Evolutionary conservation across 345 rosid species (phyloP), one percentile per base, ranked within the genome.

Genomic region (Schrenkiella parvula): DNA sequence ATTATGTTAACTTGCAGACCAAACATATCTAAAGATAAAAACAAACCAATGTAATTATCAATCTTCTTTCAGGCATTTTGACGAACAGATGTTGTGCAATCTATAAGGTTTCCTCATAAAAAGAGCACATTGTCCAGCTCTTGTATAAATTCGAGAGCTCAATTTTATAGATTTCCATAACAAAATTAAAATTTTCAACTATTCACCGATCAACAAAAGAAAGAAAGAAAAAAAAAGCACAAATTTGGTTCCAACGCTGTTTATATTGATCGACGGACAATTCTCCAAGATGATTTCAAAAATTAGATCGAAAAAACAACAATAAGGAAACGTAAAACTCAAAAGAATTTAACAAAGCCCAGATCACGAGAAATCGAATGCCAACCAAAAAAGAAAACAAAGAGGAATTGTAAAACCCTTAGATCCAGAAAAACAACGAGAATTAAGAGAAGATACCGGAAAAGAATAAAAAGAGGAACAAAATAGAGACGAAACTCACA

Each of bases 1-100:
- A 35, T 34, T 2, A 34, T 35, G 35, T 34, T 11, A 32, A 18
- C 3, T 18, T 14, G 13, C 47, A 51, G 11, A 66, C 0, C 15
- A 35, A 66, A 9, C 9, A 53, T 11, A n/a, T 47, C 18, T 59
- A 0, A 32, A 34, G 62, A 58, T 58, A 29, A 32, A 31, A 15
- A 28, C 15, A 31, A n/a, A 26, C 26, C 14, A 9, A 61, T 18
- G 54, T 44, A 2, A 43, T 31, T n/a, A 64, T 64, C 42, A 46
- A 64, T 2, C 73, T 57, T 57, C 73, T 43, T 32, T 69, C 44
- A 44, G 28, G 58, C 66, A 46, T 70, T 70, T 47, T 58, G 59
- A 58, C 74, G 48, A 70, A 59, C 58, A 70, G 29, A 2, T 59
- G 39, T 2, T 58, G 66, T 70, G 66, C 65, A 68, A 21, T 55